A percentile compares a stretch with the other conserved stretches of the same genome.
phyloP scores from a whole-genome alignment of 148 eudicot species.

The Cornus suecica region DNA sequence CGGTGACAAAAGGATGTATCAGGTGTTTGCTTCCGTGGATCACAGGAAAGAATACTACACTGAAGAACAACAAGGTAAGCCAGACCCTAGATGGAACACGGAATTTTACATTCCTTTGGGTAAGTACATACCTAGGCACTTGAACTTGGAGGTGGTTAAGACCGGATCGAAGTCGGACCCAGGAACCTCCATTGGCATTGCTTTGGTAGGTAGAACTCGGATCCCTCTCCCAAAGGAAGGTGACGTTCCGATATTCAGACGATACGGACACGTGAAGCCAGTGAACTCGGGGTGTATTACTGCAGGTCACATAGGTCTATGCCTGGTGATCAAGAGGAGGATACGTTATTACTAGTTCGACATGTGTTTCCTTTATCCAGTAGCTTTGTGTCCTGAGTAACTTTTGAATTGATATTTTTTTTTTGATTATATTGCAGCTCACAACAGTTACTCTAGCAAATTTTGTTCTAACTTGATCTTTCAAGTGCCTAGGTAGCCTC shows the following conservation, averaged over 20 bases:
- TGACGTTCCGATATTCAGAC: background rate
- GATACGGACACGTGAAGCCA: background rate
- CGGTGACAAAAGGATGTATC: background rate
- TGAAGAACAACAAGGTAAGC: background rate
- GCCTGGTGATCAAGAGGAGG: too few relatives aligned
- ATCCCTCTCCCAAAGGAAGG: background rate
- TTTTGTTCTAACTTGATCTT: too few relatives aligned
- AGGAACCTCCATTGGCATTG: background rate
- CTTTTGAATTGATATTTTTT: too few relatives aligned
- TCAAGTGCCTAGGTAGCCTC: too few relatives aligned
- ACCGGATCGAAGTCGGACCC: background rate
- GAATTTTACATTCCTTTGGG: background rate
- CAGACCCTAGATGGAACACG: background rate
- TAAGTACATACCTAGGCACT: background rate
- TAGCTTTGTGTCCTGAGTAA: too few relatives aligned
- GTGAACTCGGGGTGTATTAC: background rate
- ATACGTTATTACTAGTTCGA: background rate
- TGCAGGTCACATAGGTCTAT: background rate
- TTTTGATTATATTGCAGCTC: background rate
- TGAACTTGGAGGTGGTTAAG: constrained; percentile 6
- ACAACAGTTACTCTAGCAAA: too few relatives aligned
- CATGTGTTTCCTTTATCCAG: too few relatives aligned
- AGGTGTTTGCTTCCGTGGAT: background rate
- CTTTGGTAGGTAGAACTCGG: background rate
- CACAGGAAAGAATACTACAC: background rate